Evolutionary conservation across 805 yeast species (phyloP).

Genomic region (Candida loeiensis): DNA sequence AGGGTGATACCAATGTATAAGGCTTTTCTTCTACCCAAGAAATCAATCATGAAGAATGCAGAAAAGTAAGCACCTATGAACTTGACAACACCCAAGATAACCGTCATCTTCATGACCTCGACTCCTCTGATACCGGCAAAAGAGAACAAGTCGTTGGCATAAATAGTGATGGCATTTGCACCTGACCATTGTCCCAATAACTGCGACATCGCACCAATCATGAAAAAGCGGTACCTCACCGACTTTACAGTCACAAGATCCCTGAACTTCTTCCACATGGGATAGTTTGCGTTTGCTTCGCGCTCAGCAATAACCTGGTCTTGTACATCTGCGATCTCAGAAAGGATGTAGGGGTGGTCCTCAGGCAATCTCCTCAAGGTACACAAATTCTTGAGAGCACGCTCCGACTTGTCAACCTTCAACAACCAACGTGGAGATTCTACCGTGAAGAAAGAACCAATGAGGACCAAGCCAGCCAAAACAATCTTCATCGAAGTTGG

Average conservation of each 20-base stretch:
- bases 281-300: conserved; percentile 16
- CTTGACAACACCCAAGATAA: conserved; percentile 23
- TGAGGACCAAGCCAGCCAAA: conserved; percentile 19
- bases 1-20: conserved; percentile 20
- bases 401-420: conserved; percentile 17
- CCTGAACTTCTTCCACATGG: conserved; percentile 12
- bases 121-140: conserved; percentile 20
- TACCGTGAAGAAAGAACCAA: conserved; percentile 18
- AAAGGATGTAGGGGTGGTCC: conserved; percentile 23
- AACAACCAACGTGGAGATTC: conserved; percentile 26
- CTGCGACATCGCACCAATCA: conserved; percentile 17
- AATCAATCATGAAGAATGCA: conserved; percentile 24
- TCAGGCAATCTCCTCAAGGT: conserved; percentile 18
- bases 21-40: conserved; percentile 21
- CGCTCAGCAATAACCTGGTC: conserved; percentile 20
- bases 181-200: conserved; percentile 26
- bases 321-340: conserved; percentile 22
- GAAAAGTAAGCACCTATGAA: conserved; percentile 19
- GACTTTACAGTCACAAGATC: conserved; percentile 17
- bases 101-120: conserved; percentile 22
- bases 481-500: conserved; percentile 21
- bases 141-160: conserved; percentile 21
- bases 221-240: conserved; percentile 21
- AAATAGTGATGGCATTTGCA: conserved; percentile 24
- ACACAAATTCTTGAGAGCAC: conserved; percentile 18